A percentile compares a stretch with the other conserved stretches of the same genome.
Evolutionary conservation across 345 rosid species (phyloP).

Genomic region (Psidium friedrichsthalianum): DNA sequence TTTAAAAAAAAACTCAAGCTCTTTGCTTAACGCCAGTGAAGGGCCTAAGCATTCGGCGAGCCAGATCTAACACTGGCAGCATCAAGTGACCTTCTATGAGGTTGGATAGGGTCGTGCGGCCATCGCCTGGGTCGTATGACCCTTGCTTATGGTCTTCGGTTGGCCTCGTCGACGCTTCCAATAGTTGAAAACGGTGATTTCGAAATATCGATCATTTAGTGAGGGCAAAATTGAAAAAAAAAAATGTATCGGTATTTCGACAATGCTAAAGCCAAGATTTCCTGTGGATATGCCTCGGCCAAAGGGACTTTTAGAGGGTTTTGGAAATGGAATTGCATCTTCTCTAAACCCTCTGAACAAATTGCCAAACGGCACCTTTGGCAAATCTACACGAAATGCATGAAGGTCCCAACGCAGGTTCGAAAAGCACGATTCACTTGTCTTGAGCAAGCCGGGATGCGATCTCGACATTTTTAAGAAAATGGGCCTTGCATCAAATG

Average conservation of each 20-base stretch:
- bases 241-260: neutral
- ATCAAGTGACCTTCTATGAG: neutral
- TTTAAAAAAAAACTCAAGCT: no score
- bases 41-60: no score
- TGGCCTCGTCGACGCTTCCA: no score
- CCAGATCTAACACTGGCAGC: neutral
- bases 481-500: neutral
- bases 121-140: neutral
- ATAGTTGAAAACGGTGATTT: no score
- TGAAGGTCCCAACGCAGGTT: neutral
- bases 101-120: neutral
- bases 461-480: neutral
- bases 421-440: neutral
- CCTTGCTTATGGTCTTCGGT: no score
- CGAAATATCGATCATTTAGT: no score
- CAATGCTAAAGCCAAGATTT: neutral
- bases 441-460: neutral
- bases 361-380: fast-evolving
- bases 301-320: neutral
- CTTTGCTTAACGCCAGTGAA: neutral
- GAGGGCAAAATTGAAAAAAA: neutral
- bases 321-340: neutral
- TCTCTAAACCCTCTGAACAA: neutral
- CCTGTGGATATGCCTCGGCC: fast-evolving
- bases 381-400: neutral